Evolutionary conservation across 73 alveolate genomes (phyloP), one percentile per base, ranked within the genome.

Genomic region (Paramecium biaurelia): DNA sequence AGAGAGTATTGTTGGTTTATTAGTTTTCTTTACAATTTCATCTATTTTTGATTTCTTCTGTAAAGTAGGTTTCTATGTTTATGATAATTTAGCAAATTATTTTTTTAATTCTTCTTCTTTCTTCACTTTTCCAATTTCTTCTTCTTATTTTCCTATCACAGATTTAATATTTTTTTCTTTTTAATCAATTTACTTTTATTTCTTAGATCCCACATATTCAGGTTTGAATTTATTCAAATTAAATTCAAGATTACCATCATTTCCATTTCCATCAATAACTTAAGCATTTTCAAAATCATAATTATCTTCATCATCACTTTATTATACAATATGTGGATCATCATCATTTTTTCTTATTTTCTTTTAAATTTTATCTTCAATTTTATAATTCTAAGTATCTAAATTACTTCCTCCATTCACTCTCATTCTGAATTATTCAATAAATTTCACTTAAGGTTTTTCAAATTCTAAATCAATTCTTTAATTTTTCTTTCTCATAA

Each of bases 391-490:
- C 8, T 7, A 26, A 7, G 79, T 1, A 28, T 28, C 86, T 43
- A 23, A 2, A 76, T 76, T 76, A 7, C 32, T 1, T n/a, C 41
- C 76, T 4, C 76, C 38, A 70, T 70, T 68, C 26, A 68, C 56
- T 23, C 45, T 68, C 85, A 68, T 68, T 32, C 70, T 76, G 26
- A 37, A 76, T 76, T 76, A 20, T 76, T 76, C 89, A 41, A 76
- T 76, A 15, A 74, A 76, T 18, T 76, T 76, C 0, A 34, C 68
- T 20, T 5, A 14, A 2, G 89, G 70, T n/a, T 76, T 76, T 28
- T 76, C 59, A 57, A 32, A 76, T 28, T 76, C 89, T 21, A 76
- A 20, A 35, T 76, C 1, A 12, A 42, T n/a, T 14, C 68, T 37
- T 1, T 76, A 42, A 24, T 76, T 24, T 74, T 76, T 38, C 47